These are phyloP conservation scores for Pseudophaeomoniella oleicola DNA, from an alignment of 2,329 filamentous ascomycete genomes.

Conservation along the genomic window DNA sequence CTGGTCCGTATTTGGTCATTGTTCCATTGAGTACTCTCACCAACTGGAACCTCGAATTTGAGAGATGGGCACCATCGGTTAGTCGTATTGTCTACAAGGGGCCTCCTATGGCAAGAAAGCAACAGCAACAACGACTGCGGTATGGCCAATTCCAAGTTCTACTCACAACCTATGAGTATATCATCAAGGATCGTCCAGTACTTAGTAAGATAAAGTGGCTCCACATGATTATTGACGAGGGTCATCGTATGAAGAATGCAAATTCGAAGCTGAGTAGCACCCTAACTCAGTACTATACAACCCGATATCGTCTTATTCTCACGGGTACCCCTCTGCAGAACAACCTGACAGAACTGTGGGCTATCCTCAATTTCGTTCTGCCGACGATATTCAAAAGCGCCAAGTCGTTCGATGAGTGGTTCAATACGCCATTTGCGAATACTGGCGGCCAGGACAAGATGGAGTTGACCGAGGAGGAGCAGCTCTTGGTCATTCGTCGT, in stretches of 20 bases:
- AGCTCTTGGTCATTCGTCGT: conserved; percentile 93
- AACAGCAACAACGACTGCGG: conserved; percentile 84
- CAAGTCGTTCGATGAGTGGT: conserved; percentile 99
- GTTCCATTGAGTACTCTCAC: conserved; percentile 93
- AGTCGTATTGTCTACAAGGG: conserved; percentile 91
- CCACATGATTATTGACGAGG: conserved; percentile 99
- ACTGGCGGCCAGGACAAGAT: conserved; percentile 97
- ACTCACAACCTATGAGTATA: conserved; percentile 96
- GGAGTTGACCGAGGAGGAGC: conserved; percentile 98
- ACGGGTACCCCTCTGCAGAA: conserved; percentile 96
- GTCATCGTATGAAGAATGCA: conserved; percentile 98
- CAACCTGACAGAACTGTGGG: conserved; percentile 91
- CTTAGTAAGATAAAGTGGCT: conserved; percentile 99
- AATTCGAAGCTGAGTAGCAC: conserved; percentile 93
- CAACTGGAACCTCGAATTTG: conserved; percentile 97
- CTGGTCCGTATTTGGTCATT: conserved; percentile 88
- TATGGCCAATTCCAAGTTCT: conserved; percentile 93
- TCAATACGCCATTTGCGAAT: conserved; percentile 98
- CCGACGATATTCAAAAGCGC: conserved; percentile 99
- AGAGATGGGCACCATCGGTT: conserved; percentile 92
- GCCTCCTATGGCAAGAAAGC: conserved; percentile 72
- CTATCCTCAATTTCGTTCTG: conserved; percentile 93
- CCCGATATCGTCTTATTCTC: conserved; percentile 87
- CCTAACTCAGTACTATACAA: conserved; percentile 87
- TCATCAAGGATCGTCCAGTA: conserved; percentile 94